These are phyloP conservation scores for Annulohypoxylon maeteangense DNA, from an alignment of 495 filamentous ascomycete species.

Conservation along the genomic window DNA sequence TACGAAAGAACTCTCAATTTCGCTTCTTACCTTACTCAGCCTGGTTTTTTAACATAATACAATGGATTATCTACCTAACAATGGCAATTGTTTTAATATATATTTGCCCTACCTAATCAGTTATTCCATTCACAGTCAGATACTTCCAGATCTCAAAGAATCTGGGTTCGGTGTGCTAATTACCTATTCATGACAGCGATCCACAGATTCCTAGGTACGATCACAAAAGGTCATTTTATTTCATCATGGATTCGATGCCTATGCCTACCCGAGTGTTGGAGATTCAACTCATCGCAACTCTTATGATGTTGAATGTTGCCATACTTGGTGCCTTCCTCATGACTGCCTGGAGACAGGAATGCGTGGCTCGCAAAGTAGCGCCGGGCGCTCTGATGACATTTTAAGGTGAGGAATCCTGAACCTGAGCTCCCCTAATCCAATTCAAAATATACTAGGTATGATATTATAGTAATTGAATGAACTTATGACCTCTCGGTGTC, in stretches of 20 bases:
- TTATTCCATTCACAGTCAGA: background rate
- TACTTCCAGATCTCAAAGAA: background rate
- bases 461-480: background rate
- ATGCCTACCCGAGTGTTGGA: background rate
- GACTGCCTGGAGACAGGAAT: slow-evolving; percentile 7
- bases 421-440: background rate
- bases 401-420: background rate
- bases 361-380: background rate
- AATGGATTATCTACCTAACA: no score
- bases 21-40: background rate
- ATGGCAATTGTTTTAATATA: background rate
- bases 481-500: background rate
- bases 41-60: no score
- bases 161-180: background rate
- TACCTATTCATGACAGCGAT: background rate
- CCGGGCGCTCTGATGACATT: background rate
- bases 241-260: slow-evolving; percentile 16
- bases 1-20: background rate
- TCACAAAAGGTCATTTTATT: background rate
- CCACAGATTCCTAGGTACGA: background rate
- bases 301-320: slow-evolving; percentile 23
- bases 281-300: slow-evolving; percentile 24
- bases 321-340: slow-evolving; percentile 18
- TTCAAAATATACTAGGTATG: background rate
- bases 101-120: no score